Base-by-base conservation (phyloP, 2,329 filamentous ascomycete genomes). In the Graphiopsis chlorocephala region DNA sequence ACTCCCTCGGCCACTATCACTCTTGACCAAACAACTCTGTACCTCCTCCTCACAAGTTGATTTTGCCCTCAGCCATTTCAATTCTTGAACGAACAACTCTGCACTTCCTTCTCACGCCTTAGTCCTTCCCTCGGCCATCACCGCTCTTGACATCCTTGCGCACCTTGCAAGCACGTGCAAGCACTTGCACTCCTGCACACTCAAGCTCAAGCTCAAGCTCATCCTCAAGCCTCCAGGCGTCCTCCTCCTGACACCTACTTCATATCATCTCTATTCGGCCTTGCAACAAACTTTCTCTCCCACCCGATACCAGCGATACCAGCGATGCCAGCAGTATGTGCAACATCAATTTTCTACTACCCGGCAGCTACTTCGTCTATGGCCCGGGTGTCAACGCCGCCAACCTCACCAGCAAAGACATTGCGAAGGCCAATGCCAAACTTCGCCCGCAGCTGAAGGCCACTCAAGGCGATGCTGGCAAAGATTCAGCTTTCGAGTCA, bases 341-440 rank as follows among this genome's bases (percentile, higher is more conserved):
- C 10, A 14, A 15, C 31, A 23, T 62, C 47, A 31, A 5, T 20
- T 55, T 62, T 12, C 5, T 8, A 7, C n/a, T 28, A 8, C 15
- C 11, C 17, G 25, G 23, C 23, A 26, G 17, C 59, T 62, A 42
- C 48, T 55, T 28, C 48, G 11, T 20, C 8, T 53, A 53, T 33
- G 47, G 11, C 1, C 15, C 14, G 14, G 59, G 47, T 20, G 48
- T 62, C 17, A 53, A 62, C 15, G 59, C 47, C 25, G 48, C 59
- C 14, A 62, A 62, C 10, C 59, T 62, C 33, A 55, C 59, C 31
- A 42, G 11, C 4, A n/a, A 25, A 2, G 47, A 53, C 48, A 62
- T 62, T 23, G 26, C 38, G 17, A 23, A 20, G 2, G 59, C 59
- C 15, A 62, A 62, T 23, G 47, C 47, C 31, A 53, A 17, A 33